Base-by-base conservation (phyloP, 2,329 filamentous ascomycete genomes). In the Onygena corvina region DNA sequence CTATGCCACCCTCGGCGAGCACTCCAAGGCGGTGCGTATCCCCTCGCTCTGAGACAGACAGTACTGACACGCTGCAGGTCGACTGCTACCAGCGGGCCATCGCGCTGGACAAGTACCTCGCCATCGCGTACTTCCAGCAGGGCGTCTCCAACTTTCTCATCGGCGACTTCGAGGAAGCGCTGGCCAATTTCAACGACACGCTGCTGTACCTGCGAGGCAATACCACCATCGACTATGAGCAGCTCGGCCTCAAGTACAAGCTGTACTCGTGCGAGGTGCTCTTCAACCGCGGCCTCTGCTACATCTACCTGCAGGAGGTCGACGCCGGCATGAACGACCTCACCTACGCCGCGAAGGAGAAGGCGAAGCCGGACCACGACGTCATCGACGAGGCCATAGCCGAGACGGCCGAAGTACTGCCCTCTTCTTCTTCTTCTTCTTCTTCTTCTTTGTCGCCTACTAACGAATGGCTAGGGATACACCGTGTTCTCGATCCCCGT, bases 151-250 rank as follows among this genome's bases (percentile, higher is more conserved):
- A 96, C 66, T 98, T 98, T 67, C 74, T 98, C 46, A 79, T 96
- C 49, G 90, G 90, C 52, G 92, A 98, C 64, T 96, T 96, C 59
- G 89, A 96, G 65, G 92, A 96, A 67, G 92, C 92, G 14, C 74
- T 96, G 53, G 89, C 89, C 58, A 96, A 96, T 70, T 98, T 98
- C 76, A 98, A 98, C 71, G 92, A 98, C 63, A 95, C 92, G 0
- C 74, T 98, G 34, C 73, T 95, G 35, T 96, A 96, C 67, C 77
- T 98, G 40, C 80, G 92, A 61, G 92, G 92, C 54, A 96, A 98
- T 71, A 89, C 87, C 50, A 86, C 92, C 70, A 98, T 98, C 68
- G 89, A 98, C 68, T 98, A 98, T 67, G 87, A 94, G 53, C 92
- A 98, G 66, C 70, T 98, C 45, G 92, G 92, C 16, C 77, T 98